phyloP scores from a whole-genome alignment of 176 grass and related monocot species.

The Rhipidocladum racemiflorum region DNA sequence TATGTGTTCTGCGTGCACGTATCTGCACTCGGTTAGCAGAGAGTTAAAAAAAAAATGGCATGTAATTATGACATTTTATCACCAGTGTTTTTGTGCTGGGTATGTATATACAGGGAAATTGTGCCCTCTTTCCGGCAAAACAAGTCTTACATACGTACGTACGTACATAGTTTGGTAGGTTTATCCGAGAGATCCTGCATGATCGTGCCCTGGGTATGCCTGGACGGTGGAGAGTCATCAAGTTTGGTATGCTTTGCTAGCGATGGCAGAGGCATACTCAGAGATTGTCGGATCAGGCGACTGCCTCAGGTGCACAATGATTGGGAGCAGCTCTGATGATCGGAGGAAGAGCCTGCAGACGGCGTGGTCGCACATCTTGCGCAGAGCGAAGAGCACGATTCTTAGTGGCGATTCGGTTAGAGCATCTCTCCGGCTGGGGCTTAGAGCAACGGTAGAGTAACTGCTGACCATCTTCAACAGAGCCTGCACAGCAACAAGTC shows the following conservation, averaged over 20 bases:
- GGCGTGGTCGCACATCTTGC: constrained; percentile 83
- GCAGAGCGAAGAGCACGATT: constrained; percentile 80
- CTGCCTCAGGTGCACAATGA: constrained; percentile 65
- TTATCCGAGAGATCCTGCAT: not conserved
- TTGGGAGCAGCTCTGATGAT: constrained; percentile 65
- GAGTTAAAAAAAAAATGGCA: not conserved
- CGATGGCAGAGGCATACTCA: constrained; percentile 60
- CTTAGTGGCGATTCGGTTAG: constrained; percentile 76
- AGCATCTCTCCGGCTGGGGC: constrained; percentile 66
- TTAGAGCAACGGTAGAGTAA: constrained; percentile 67
- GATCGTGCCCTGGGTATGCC: constrained; percentile 17
- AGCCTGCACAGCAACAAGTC: constrained; percentile 49
- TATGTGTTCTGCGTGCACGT: not conserved
- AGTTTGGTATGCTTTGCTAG: constrained; percentile 45
- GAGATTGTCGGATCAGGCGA: constrained; percentile 67
- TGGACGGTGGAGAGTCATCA: not conserved
- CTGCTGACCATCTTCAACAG: constrained; percentile 69
- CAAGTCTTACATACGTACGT: not conserved
- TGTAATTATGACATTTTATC: not conserved
- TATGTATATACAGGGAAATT: not conserved
- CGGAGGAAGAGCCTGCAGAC: constrained; percentile 72
- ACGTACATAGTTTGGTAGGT: not conserved
- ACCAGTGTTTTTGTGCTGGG: not conserved
- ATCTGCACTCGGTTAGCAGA: not conserved
- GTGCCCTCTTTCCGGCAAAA: not conserved